These are phyloP conservation scores for Chaetomium cochliodes DNA, from an alignment of 495 filamentous ascomycete genomes.

Conservation along the genomic window DNA sequence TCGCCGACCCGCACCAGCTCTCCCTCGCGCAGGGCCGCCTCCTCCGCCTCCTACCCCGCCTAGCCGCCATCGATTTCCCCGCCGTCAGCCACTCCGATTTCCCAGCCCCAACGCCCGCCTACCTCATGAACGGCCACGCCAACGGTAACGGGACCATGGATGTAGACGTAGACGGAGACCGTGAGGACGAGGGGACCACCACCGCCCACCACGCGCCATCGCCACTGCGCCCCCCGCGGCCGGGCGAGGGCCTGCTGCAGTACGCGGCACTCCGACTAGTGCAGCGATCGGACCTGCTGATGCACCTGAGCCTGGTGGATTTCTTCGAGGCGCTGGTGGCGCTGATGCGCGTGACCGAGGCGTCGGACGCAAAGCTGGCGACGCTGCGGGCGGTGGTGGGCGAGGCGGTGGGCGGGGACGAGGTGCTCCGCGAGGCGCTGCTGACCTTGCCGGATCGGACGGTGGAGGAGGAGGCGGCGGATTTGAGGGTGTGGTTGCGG, in stretches of 20 bases:
- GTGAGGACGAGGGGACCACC: too few species aligned
- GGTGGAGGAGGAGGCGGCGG: conserved; percentile 45
- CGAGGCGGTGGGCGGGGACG: conserved; percentile 43
- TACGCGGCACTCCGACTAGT: conserved; percentile 76
- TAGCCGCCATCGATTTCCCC: conserved; percentile 63
- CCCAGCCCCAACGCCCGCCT: conserved; percentile 58
- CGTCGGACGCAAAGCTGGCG: conserved; percentile 41
- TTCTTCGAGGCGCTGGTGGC: conserved; percentile 69
- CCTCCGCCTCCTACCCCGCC: conserved; percentile 65
- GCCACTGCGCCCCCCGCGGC: conserved; percentile 21
- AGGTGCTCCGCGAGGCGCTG: conserved; percentile 42
- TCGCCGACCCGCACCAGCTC: conserved; percentile 55
- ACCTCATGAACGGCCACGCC: conserved; percentile 37
- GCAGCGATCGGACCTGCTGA: conserved; percentile 67
- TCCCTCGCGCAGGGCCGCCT: conserved; percentile 77
- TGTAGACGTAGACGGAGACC: too few species aligned
- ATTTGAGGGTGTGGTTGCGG: conserved; percentile 40
- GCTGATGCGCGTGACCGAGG: conserved; percentile 48
- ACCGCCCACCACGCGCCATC: too few species aligned
- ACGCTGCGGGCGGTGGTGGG: conserved; percentile 41
- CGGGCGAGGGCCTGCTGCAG: conserved; percentile 60
- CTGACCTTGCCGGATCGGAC: conserved; percentile 45
- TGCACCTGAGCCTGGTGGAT: conserved; percentile 75
- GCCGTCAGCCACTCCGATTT: conserved; percentile 59
- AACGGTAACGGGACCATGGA: too few species aligned